Conservation (phyloP, 768 basidiomycete genomes). For the Suillus discolor region DNA sequence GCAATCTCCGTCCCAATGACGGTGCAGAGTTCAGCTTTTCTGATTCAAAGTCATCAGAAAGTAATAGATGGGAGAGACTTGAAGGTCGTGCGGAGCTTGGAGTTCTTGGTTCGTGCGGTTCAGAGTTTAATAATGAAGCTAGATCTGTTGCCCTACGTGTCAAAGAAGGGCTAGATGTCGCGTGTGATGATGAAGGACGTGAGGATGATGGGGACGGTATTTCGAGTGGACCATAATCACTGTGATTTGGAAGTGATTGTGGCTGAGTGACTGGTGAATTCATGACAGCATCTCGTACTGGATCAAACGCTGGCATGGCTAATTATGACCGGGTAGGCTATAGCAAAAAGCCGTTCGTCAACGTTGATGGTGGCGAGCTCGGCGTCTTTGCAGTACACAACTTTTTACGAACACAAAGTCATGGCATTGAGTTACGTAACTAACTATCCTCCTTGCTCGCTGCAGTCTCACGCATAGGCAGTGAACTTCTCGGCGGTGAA, state of each 20-base stretch:
- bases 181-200: conserved; percentile 36
- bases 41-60: conserved; percentile 31
- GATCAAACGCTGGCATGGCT: conserved; percentile 64
- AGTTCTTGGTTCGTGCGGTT: conserved; percentile 43
- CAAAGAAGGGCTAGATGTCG: conserved; percentile 47
- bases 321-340: neutral
- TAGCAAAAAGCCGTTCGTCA: neutral
- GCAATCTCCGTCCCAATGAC: conserved; percentile 34
- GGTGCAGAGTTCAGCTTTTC: conserved; percentile 27
- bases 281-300: conserved; percentile 84
- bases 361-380: conserved; percentile 1
- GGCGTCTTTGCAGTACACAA: conserved; percentile 5
- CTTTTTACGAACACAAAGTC: neutral
- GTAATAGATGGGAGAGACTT: conserved; percentile 43
- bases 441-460: neutral
- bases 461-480: conserved; percentile 3
- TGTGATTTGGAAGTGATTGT: conserved; percentile 33
- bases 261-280: conserved; percentile 67
- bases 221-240: conserved; percentile 26
- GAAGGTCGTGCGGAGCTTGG: conserved; percentile 43
- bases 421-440: conserved; percentile 6
- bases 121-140: conserved; percentile 74
- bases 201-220: conserved; percentile 41
- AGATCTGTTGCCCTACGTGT: conserved; percentile 72
- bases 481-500: neutral